A percentile compares a stretch with the other conserved stretches of the same genome.
phyloP scores from a whole-genome alignment of 139 green algal genomes.

The Chloropicon primus region DNA sequence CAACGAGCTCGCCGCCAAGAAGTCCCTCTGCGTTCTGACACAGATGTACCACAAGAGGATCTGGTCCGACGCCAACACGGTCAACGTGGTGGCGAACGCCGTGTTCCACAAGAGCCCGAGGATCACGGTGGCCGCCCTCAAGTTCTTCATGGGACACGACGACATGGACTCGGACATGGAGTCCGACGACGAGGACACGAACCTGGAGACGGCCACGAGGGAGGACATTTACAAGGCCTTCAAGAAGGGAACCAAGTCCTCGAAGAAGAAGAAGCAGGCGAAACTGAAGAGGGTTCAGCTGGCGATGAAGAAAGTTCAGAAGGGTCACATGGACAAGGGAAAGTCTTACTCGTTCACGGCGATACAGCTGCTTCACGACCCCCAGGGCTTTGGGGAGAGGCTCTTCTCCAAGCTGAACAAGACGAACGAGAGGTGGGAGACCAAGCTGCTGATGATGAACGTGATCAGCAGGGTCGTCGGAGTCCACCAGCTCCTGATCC shows the following conservation, averaged over 20 bases:
- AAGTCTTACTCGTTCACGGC: conserved; percentile 66
- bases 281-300: conserved; percentile 79
- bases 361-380: conserved; percentile 91
- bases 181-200: conserved; percentile 40
- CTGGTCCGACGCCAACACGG: conserved; percentile 87
- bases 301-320: conserved; percentile 5
- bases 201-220: conserved; percentile 30
- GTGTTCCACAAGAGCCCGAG: conserved; percentile 46
- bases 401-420: conserved; percentile 63
- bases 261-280: conserved; percentile 85
- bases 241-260: conserved; percentile 63
- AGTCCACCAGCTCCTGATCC: conserved; percentile 77
- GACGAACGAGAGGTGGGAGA: conserved; percentile 62
- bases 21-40: conserved; percentile 72
- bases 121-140: conserved; percentile 77
- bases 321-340: conserved; percentile 1
- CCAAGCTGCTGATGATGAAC: conserved; percentile 33
- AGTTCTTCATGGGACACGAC: conserved; percentile 89
- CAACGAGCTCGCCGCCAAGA: conserved; percentile 76
- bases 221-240: conserved; percentile 75
- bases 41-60: conserved; percentile 86
- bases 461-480: conserved; percentile 59
- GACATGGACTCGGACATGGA: conserved; percentile 34
- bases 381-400: conserved; percentile 82
- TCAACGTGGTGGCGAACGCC: conserved; percentile 69